Conservation (phyloP, 495 filamentous ascomycete genomes). For the Xylaria longipes region DNA sequence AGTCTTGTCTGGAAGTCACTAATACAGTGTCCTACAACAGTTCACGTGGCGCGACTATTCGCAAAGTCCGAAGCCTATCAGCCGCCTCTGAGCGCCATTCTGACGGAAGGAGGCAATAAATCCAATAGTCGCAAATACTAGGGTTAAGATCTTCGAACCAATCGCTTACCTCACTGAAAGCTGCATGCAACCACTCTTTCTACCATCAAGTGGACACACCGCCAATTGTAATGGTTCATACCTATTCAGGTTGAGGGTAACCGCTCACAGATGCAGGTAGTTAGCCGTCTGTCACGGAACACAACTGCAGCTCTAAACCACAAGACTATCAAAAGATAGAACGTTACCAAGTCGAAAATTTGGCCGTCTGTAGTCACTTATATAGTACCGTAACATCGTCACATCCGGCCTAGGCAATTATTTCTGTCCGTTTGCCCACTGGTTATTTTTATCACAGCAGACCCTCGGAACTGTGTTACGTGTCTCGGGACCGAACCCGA, state of each 20-base stretch:
- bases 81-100: neutral
- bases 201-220: neutral
- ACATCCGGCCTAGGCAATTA: neutral
- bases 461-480: neutral
- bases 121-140: neutral
- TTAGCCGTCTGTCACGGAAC: no score
- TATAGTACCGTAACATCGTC: no score
- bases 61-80: constrained; percentile 17
- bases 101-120: neutral
- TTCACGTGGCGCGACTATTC: neutral
- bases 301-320: no score
- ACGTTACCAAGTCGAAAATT: no score
- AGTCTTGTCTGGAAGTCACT: neutral
- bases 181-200: neutral
- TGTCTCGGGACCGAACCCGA: neutral
- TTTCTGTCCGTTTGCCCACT: neutral
- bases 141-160: neutral
- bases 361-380: no score
- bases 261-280: neutral
- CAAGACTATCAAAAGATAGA: no score
- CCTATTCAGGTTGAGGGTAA: neutral
- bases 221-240: neutral
- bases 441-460: neutral
- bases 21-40: neutral
- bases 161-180: neutral